Percentiles rank a stretch among this genome's conserved stretches.
phyloP scores from a whole-genome alignment of 148 eudicot species.

The Chenopodium formosanum region DNA sequence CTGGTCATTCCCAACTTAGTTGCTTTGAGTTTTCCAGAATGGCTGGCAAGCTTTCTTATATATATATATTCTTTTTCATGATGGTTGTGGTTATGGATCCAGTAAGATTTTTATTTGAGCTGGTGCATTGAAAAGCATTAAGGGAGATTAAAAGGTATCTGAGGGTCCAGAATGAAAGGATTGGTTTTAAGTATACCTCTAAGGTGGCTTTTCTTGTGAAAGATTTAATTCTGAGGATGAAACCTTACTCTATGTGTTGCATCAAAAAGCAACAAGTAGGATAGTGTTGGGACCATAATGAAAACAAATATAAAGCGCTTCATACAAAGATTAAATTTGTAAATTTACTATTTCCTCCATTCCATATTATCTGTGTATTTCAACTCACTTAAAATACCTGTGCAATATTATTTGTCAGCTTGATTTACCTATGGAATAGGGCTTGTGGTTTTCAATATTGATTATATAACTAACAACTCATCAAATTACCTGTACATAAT shows the following conservation, averaged over 20 bases:
- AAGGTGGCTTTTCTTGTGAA: neutral
- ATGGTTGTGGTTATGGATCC: neutral
- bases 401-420: neutral
- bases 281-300: neutral
- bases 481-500: neutral
- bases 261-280: neutral
- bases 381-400: neutral
- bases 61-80: neutral
- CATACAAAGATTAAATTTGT: neutral
- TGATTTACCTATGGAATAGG: neutral
- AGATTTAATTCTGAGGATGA: neutral
- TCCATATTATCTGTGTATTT: neutral
- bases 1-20: neutral
- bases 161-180: neutral
- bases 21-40: neutral
- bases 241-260: neutral
- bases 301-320: neutral
- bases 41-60: neutral
- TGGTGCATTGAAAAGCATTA: neutral
- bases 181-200: neutral
- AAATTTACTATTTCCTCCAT: neutral
- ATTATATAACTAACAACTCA: neutral
- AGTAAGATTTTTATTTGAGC: neutral
- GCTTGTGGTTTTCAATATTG: neutral
- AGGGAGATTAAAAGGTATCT: no score